A percentile compares a stretch with the other conserved stretches of the same genome.
These are phyloP conservation scores for Lichtheimia ramosa DNA, from an alignment of 371 early-diverging fungal species.

Conservation along the genomic window DNA sequence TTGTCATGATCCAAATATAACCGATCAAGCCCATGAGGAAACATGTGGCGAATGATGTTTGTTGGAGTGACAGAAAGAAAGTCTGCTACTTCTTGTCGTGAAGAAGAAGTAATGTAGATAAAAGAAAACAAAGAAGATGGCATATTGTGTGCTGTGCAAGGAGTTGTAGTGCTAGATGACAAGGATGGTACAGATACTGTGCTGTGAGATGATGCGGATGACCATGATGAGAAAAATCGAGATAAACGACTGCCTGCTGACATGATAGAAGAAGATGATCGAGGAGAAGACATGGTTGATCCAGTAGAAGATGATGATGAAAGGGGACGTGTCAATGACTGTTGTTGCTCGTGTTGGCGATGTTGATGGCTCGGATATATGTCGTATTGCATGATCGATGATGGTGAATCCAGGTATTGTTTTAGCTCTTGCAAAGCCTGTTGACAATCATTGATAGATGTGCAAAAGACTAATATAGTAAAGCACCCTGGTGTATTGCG, in stretches of 20 bases:
- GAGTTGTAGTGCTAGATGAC: slow-evolving; percentile 7
- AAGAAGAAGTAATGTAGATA: slow-evolving; percentile 10
- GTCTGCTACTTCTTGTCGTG: slow-evolving; percentile 18
- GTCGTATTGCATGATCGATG: slow-evolving; percentile 29
- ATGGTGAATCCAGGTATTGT: slow-evolving; percentile 22
- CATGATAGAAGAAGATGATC: neutral
- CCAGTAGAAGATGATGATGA: slow-evolving; percentile 1
- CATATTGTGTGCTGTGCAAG: neutral
- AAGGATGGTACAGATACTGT: neutral
- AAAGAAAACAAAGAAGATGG: slow-evolving; percentile 3
- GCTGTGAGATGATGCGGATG: slow-evolving; percentile 1
- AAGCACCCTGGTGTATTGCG: slow-evolving; percentile 16
- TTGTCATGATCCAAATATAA: slow-evolving; percentile 45
- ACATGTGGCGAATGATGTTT: slow-evolving; percentile 18
- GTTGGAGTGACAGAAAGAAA: slow-evolving; percentile 23
- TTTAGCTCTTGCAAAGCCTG: slow-evolving; percentile 13
- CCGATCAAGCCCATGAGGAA: slow-evolving; percentile 27
- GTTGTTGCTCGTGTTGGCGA: neutral
- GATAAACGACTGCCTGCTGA: slow-evolving; percentile 1
- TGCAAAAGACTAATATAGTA: slow-evolving; percentile 36
- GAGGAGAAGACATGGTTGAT: neutral
- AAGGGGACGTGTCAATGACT: neutral
- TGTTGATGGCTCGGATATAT: neutral
- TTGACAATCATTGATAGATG: slow-evolving; percentile 14
- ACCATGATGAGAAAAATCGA: slow-evolving; percentile 9